These are phyloP conservation scores for Nakazawaea sp. DNA, from an alignment of 805 yeast species.

Conservation along the genomic window DNA sequence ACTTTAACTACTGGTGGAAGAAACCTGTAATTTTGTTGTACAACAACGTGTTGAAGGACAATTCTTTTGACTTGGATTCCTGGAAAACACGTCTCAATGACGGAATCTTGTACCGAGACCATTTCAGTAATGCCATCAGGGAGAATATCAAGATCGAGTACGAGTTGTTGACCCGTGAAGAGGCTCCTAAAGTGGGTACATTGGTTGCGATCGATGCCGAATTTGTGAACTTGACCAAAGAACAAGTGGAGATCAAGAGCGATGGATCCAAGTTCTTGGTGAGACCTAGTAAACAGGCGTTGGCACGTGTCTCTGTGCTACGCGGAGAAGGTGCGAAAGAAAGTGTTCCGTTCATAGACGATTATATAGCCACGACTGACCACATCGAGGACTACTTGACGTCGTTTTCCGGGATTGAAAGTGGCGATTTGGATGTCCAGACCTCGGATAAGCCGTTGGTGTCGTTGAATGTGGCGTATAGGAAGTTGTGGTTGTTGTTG, in stretches of 20 bases:
- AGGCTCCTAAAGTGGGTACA: conserved; percentile 70
- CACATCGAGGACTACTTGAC: conserved; percentile 83
- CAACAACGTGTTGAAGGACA: conserved; percentile 37
- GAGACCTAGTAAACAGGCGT: conserved; percentile 66
- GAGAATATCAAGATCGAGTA: conserved; percentile 56
- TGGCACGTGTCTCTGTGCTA: conserved; percentile 86
- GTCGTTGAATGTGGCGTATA: conserved; percentile 72
- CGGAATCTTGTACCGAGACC: conserved; percentile 65
- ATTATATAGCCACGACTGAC: conserved; percentile 71
- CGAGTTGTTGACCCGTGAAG: conserved; percentile 55
- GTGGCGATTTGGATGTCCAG: conserved; percentile 77
- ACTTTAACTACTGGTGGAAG: conserved; percentile 74
- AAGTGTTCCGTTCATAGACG: conserved; percentile 86
- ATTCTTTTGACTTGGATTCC: conserved; percentile 38
- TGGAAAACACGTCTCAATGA: conserved; percentile 52
- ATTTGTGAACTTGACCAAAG: conserved; percentile 78
- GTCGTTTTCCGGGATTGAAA: conserved; percentile 86
- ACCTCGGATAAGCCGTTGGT: conserved; percentile 66
- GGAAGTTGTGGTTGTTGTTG: conserved; percentile 83
- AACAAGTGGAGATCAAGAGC: conserved; percentile 68
- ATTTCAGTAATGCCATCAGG: conserved; percentile 62
- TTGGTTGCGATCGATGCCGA: conserved; percentile 95
- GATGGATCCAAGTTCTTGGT: conserved; percentile 65
- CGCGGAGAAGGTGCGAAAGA: conserved; percentile 62
- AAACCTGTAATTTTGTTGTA: conserved; percentile 69